phyloP scores from a whole-genome alignment of 2,329 filamentous ascomycete genomes.

The Xylariaceae sp. region DNA sequence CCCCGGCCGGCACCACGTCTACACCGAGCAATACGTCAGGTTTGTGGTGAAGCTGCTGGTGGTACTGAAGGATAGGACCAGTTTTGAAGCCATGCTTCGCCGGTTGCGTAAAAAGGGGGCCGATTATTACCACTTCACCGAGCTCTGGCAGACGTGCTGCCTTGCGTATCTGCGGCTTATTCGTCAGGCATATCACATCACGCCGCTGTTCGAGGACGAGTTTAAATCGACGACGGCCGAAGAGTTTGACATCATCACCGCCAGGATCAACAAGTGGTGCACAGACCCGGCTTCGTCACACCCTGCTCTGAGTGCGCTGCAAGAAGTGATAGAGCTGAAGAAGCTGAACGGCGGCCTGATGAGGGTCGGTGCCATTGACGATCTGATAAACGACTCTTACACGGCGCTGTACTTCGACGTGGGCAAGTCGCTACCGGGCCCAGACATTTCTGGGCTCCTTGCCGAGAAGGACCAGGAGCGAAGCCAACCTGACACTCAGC shows the following conservation, averaged over 20 bases:
- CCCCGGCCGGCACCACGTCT: conserved; percentile 83
- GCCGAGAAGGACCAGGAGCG: conserved; percentile 41
- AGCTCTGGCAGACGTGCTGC: conserved; percentile 55
- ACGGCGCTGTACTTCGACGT: conserved; percentile 67
- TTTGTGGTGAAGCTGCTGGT: conserved; percentile 74
- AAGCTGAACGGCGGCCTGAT: conserved; percentile 81
- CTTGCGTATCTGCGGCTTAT: conserved; percentile 49
- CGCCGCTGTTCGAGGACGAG: conserved; percentile 44
- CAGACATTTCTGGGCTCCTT: conserved; percentile 42
- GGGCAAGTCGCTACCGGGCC: conserved; percentile 51
- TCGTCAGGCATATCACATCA: conserved; percentile 43
- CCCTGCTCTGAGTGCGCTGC: conserved; percentile 48
- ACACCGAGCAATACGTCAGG: conserved; percentile 78
- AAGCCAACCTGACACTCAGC: conserved; percentile 26
- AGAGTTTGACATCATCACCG: conserved; percentile 53
- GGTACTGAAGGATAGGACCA: conserved; percentile 67
- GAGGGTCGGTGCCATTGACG: conserved; percentile 81
- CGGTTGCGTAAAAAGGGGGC: conserved; percentile 76
- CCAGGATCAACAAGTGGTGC: conserved; percentile 52
- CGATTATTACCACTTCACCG: conserved; percentile 62
- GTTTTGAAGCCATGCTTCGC: conserved; percentile 71
- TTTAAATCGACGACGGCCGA: conserved; percentile 51
- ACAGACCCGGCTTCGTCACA: conserved; percentile 35
- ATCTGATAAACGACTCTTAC: conserved; percentile 89
- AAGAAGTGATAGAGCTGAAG: conserved; percentile 54